Evolutionary conservation across 192 early-diverging fungal genomes (phyloP), one percentile per base, ranked within the genome.

Genomic region (Lunasporangiospora selenospora): DNA sequence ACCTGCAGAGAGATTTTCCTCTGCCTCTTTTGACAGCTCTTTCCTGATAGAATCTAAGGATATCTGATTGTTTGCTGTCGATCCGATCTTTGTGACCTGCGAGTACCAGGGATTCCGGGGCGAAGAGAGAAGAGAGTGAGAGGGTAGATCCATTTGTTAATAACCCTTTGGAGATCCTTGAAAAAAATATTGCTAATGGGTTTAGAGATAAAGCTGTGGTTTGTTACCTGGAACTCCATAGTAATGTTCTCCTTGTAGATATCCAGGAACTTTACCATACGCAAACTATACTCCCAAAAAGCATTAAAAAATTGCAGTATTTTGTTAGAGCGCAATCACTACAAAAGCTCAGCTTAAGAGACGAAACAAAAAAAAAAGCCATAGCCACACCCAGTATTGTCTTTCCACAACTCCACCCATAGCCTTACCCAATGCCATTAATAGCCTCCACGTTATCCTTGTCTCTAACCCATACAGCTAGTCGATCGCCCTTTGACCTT

Each of bases 381-480:
- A n/a, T n/a, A n/a, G n/a, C n/a, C n/a, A n/a, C n/a, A n/a, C n/a
- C n/a, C n/a, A n/a, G n/a, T n/a, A n/a, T n/a, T n/a, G n/a, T n/a
- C n/a, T n/a, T n/a, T n/a, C n/a, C n/a, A n/a, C 23, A 26, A 2
- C 30, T 1, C 2, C 4, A 33, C 29, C 11, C 42, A 39, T 36
- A 23, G 30, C 31, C 69, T 23, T 79, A 79, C 77, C 77, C 77
- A 46, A 79, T 75, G 41, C 77, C 77, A 62, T 79, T 76, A 36
- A 79, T 69, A 6, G 67, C 71, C 26, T 58, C 41, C 11, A 79
- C 71, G 39, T 79, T 75, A 9, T 79, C 77, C 40, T 65, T 75
- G 36, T 79, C 77, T 31, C 77, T 53, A 1, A 79, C 71, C 77
- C 77, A 79, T 8, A 79, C 77, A 10, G 77, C 77, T 23, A 79